A percentile compares a stretch with the other conserved stretches of the same genome.
Evolutionary conservation across 2,329 filamentous ascomycete genomes (phyloP).

Genomic region (Emmonsia crescens): DNA sequence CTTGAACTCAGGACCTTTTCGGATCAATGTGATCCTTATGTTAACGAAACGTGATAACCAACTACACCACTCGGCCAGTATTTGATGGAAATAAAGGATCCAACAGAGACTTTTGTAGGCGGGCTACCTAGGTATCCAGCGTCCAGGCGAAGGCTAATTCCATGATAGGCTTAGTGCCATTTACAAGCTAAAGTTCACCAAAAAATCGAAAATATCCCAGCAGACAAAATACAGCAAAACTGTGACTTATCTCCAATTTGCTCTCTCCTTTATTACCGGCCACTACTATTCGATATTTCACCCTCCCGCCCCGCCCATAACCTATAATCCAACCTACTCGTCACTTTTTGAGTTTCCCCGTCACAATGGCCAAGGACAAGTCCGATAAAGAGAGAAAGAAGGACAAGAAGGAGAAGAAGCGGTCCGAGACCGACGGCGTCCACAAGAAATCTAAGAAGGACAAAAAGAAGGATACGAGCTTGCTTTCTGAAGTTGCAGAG

Average conservation of each 20-base stretch:
- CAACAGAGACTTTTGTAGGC: not conserved
- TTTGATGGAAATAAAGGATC: not conserved
- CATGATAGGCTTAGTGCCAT: not conserved
- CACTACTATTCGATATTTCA: not conserved
- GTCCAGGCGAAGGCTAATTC: not conserved
- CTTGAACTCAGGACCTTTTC: slow-evolving; percentile 12
- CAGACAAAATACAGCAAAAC: not conserved
- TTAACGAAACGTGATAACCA: slow-evolving; percentile 4
- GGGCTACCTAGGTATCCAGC: too few species aligned
- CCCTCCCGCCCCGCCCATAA: not conserved
- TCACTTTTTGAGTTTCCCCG: not conserved
- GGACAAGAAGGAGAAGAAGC: slow-evolving; percentile 34
- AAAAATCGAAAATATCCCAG: not conserved
- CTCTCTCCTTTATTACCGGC: not conserved
- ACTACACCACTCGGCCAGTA: slow-evolving; percentile 1
- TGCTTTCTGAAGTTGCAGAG: slow-evolving; percentile 30
- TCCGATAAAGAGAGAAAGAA: slow-evolving; percentile 32
- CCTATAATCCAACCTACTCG: not conserved
- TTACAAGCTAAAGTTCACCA: not conserved
- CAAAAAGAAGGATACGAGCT: slow-evolving; percentile 34
- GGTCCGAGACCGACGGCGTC: slow-evolving; percentile 36
- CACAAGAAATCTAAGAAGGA: slow-evolving; percentile 39
- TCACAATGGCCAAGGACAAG: slow-evolving; percentile 37
- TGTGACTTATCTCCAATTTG: not conserved
- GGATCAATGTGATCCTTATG: slow-evolving; percentile 3